Evolutionary conservation across 2,329 filamentous ascomycete genomes (phyloP), one percentile per base, ranked within the genome.

Genomic region (Xylaria digitata): DNA sequence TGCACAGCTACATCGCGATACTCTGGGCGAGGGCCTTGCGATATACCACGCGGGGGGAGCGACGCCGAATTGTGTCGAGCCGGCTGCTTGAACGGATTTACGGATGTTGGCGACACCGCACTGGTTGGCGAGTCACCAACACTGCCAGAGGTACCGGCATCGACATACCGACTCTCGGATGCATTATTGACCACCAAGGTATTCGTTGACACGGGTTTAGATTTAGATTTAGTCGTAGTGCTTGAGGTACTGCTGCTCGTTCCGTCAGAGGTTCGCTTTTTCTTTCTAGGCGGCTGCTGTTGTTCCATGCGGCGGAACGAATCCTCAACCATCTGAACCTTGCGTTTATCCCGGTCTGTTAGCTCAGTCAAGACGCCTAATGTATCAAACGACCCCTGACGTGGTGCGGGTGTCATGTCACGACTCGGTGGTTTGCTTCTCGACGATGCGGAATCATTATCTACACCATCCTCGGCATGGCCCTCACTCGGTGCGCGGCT

Each of bases 401-500:
- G 82, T 17, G 83, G 78, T 1, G 80, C 80, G 2, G 89, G 89
- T 2, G 89, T 91, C 70, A 87, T 82, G 70, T 92, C 89, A 61
- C 89, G 85, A 73, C 89, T 91, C 0, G 86, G 84, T 9, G 89
- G 87, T 74, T 92, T 92, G 80, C 88, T 90, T 67, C 85, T 84
- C 7, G 84, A 83, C 23, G 84, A 85, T 26, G 81, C 82, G 11
- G 87, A 84, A 66, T 90, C 88, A 42, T 84, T 81, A 34, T 90
- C 88, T 13, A 71, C 74, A 8, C 80, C 81, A 30, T 88, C 86
- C 5, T 90, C 88, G 42, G 79, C 75, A 23, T 85, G 86, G 8
- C 85, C 86, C 75, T 90, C 89, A 74, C 89, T 91, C 48, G 86
- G 82, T 59, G 88, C 88, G 57, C 88, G 84, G 74, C 88, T 90